A percentile compares a stretch with the other conserved stretches of the same genome.
Evolutionary conservation across 1,284 basidiomycete genomes (phyloP).

Genomic region (Malassezia slooffiae): DNA sequence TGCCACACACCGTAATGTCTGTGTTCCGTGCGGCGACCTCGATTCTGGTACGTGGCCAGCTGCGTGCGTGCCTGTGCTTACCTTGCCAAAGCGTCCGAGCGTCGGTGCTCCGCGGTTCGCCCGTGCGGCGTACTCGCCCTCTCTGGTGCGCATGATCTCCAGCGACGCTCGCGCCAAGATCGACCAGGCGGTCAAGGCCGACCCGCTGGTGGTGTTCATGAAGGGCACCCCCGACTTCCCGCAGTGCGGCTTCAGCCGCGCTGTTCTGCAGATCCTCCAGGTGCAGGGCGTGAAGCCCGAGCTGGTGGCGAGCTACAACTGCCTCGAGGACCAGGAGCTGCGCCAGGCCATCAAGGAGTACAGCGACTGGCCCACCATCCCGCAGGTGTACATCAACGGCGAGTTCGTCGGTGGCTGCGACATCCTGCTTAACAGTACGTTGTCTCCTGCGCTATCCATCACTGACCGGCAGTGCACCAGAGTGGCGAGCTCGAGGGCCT

Average conservation of each 20-base stretch:
- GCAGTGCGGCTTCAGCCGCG: constrained; percentile 80
- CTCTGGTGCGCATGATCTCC: constrained; percentile 45
- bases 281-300: constrained; percentile 65
- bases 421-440: constrained; percentile 79
- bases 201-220: constrained; percentile 84
- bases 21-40: constrained; percentile 6
- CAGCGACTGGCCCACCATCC: constrained; percentile 92
- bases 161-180: constrained; percentile 50
- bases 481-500: constrained; percentile 81
- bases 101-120: background rate
- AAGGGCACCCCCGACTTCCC: constrained; percentile 67
- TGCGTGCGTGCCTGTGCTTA: background rate
- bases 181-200: constrained; percentile 53
- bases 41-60: constrained; percentile 4
- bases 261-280: constrained; percentile 79
- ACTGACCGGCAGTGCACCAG: constrained; percentile 65
- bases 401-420: constrained; percentile 96
- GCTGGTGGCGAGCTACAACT: constrained; percentile 60
- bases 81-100: constrained; percentile 6
- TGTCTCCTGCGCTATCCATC: constrained; percentile 48
- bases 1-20: constrained; percentile 8
- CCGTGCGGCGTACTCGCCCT: background rate
- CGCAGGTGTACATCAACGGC: constrained; percentile 85
- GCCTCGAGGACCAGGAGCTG: constrained; percentile 73
- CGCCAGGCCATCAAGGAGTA: constrained; percentile 84